Percentiles rank a stretch among this genome's conserved stretches.
These are phyloP conservation scores for Arbutus unedo DNA, from an alignment of 148 eudicot species.

Conservation along the genomic window DNA sequence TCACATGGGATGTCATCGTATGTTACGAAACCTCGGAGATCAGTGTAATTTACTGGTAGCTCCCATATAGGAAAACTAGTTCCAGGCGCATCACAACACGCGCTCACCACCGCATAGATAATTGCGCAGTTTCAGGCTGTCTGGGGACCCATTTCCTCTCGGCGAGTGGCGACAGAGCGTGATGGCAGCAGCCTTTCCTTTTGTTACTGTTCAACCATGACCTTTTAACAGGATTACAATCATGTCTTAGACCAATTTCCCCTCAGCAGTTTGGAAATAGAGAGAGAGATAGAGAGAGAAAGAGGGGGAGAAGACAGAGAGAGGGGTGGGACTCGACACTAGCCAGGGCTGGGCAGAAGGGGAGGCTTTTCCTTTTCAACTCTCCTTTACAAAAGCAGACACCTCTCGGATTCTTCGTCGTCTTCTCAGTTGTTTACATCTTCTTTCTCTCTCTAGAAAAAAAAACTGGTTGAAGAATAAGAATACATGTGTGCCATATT, in stretches of 20 bases:
- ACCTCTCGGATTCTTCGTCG: conserved; percentile 22
- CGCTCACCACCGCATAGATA: background rate
- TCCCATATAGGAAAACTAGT: no score
- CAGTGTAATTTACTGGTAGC: no score
- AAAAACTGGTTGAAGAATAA: conserved; percentile 8
- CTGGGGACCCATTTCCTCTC: background rate
- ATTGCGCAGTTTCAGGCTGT: conserved; percentile 21
- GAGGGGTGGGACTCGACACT: background rate
- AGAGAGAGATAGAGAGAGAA: background rate
- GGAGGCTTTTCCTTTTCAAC: conserved; percentile 18
- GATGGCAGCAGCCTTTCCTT: conserved; percentile 22
- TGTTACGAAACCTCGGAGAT: no score
- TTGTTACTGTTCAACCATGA: background rate
- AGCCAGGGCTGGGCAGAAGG: background rate
- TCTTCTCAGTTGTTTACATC: conserved; percentile 16
- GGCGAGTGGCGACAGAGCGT: conserved; percentile 33
- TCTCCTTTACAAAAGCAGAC: conserved; percentile 32
- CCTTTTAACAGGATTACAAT: conserved; percentile 25
- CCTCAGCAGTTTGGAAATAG: background rate
- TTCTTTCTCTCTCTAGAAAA: background rate
- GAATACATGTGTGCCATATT: background rate
- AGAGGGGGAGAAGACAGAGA: background rate
- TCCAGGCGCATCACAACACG: conserved; percentile 14
- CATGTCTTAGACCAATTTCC: conserved; percentile 3
- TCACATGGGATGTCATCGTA: no score